phyloP scores from a whole-genome alignment of 1,139 yeast species.

The Protomyces inouyei region DNA sequence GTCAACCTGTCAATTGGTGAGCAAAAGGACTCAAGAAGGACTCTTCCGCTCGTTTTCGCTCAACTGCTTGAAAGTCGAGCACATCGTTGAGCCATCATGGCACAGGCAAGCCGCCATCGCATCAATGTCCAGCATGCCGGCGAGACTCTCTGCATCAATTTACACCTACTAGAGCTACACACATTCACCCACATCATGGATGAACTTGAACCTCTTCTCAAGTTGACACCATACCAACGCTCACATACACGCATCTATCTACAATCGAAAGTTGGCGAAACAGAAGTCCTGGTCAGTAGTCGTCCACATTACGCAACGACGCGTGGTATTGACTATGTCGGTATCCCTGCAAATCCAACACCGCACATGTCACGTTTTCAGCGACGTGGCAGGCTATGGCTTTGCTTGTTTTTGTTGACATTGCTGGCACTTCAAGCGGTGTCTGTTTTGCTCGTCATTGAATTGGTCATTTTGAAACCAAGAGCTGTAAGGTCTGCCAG shows the following conservation, averaged over 20 bases:
- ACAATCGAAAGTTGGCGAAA: slow-evolving; percentile 15
- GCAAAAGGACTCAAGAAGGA: no score
- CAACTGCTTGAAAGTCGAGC: no score
- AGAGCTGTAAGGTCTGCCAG: neutral
- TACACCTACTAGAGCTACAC: slow-evolving; percentile 6
- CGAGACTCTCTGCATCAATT: neutral
- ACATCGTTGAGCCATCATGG: neutral
- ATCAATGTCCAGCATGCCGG: slow-evolving; percentile 12
- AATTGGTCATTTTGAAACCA: neutral
- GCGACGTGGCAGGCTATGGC: slow-evolving; percentile 1
- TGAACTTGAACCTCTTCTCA: slow-evolving; percentile 4
- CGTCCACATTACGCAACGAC: slow-evolving; percentile 14
- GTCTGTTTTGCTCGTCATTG: neutral
- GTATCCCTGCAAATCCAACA: slow-evolving; percentile 6
- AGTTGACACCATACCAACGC: slow-evolving; percentile 1
- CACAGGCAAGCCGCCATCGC: slow-evolving; percentile 8
- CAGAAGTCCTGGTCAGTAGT: slow-evolving; percentile 16
- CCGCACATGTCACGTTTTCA: neutral
- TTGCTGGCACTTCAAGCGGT: neutral
- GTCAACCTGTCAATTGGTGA: no score
- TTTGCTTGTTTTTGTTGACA: slow-evolving; percentile 3
- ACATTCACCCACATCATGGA: slow-evolving; percentile 18
- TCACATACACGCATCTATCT: slow-evolving; percentile 14
- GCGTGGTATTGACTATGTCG: slow-evolving; percentile 14
- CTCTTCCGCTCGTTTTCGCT: no score